Percentiles rank a stretch among this genome's conserved stretches.
Evolutionary conservation across 768 basidiomycete genomes (phyloP).

Genomic region (Cystofilobasidium capitatum): DNA sequence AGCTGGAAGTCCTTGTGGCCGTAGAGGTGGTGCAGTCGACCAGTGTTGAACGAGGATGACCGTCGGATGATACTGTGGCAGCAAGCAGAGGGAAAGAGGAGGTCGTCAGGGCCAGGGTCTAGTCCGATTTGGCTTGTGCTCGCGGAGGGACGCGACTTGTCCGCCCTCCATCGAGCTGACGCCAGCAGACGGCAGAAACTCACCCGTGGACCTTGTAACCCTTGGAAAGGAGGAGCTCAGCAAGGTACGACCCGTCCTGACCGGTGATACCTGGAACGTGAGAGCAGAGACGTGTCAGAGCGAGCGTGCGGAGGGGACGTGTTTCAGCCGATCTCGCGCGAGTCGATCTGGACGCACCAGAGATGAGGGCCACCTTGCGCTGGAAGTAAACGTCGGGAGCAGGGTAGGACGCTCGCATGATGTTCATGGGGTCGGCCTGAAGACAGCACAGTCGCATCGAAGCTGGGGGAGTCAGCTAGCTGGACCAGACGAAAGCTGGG

Average conservation of each 20-base stretch:
- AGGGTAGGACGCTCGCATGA: conserved; percentile 24
- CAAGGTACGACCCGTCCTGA: conserved; percentile 93
- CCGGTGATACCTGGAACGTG: conserved; percentile 70
- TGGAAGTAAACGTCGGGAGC: conserved; percentile 41
- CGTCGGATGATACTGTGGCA: conserved; percentile 69
- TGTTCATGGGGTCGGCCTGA: conserved; percentile 19
- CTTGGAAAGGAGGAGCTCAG: conserved; percentile 69
- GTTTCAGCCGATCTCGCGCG: background rate
- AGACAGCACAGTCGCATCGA: too few relatives aligned
- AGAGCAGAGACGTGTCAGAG: background rate
- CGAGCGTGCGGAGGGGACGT: background rate
- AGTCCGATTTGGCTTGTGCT: too few relatives aligned
- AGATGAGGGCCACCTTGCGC: conserved; percentile 87
- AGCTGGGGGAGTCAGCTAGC: too few relatives aligned
- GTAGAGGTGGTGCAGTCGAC: conserved; percentile 85
- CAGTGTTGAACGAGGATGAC: conserved; percentile 96
- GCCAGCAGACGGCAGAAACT: conserved; percentile 4
- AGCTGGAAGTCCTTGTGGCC: conserved; percentile 27
- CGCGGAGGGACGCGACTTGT: background rate
- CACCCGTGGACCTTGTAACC: conserved; percentile 78
- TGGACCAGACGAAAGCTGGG: too few relatives aligned
- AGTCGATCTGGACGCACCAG: conserved; percentile 48
- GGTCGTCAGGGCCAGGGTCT: background rate
- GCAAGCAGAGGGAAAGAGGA: background rate
- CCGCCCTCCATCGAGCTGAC: background rate